Evolutionary conservation across 176 grass and related monocot genomes (phyloP).

Genomic region (Urochloa ruziziensis): DNA sequence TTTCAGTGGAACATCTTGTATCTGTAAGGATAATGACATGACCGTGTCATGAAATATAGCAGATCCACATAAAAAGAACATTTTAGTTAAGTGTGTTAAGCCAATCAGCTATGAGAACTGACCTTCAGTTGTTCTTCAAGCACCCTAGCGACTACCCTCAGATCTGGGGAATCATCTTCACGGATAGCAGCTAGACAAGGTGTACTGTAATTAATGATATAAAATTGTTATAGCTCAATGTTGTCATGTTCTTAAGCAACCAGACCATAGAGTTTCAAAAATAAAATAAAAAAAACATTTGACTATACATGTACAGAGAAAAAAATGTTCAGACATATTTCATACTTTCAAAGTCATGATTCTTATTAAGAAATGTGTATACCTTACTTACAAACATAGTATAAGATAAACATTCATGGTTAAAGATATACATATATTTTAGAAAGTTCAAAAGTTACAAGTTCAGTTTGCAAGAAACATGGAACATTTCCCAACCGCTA

Average conservation of each 20-base stretch:
- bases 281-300: not conserved
- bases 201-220: conserved; percentile 35
- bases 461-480: not conserved
- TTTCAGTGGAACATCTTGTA: conserved; percentile 57
- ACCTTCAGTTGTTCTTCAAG: conserved; percentile 67
- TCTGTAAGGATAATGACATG: conserved; percentile 35
- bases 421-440: not conserved
- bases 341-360: not conserved
- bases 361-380: not conserved
- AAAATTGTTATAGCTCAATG: not conserved
- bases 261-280: not conserved
- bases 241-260: not conserved
- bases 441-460: not conserved
- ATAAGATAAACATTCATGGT: not conserved
- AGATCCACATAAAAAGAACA: not conserved
- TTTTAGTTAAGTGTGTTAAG: not conserved
- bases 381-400: not conserved
- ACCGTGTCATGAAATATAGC: not conserved
- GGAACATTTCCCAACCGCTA: not conserved
- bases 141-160: conserved; percentile 58
- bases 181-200: conserved; percentile 65
- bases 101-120: not conserved
- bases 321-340: not conserved
- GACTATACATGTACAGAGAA: not conserved
- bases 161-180: conserved; percentile 63